Evolutionary conservation across 2,329 filamentous ascomycete genomes (phyloP).

Genomic region (Phoma sp.): DNA sequence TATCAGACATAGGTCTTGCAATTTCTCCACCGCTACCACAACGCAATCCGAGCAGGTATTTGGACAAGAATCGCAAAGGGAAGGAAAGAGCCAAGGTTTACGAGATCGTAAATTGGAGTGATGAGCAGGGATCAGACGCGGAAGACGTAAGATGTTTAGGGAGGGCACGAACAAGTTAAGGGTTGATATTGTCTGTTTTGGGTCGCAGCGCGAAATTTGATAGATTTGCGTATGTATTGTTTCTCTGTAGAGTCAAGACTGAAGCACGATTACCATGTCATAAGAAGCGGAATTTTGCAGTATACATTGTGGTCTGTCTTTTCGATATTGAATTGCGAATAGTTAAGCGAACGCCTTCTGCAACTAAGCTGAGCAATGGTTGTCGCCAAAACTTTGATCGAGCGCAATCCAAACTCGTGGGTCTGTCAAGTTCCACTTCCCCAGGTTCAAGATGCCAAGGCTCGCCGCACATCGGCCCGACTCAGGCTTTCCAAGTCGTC

Average conservation of each 20-base stretch:
- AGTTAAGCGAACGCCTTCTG: not conserved
- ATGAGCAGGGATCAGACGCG: not conserved
- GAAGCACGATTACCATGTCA: not conserved
- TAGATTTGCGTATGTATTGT: not conserved
- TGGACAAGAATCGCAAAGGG: not conserved
- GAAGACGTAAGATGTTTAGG: conserved; percentile 1
- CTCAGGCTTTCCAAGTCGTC: not conserved
- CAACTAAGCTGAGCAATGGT: not conserved
- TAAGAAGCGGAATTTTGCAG: not conserved
- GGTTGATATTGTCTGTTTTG: not conserved
- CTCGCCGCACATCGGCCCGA: conserved; percentile 9
- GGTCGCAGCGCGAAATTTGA: not conserved
- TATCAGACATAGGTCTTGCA: conserved; percentile 1
- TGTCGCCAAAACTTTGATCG: not conserved
- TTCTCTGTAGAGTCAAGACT: not conserved
- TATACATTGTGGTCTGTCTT: not conserved
- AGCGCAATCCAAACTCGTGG: not conserved
- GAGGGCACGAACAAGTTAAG: not conserved
- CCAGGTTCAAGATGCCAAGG: conserved; percentile 5
- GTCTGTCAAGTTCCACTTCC: conserved; percentile 8
- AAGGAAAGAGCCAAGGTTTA: not conserved
- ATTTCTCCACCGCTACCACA: conserved; percentile 1
- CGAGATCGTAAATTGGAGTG: not conserved
- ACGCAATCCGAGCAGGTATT: not conserved
- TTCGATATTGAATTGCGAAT: not conserved